These are phyloP conservation scores for Aegilops bicornis DNA, from an alignment of 176 grass and related monocot genomes.

Conservation along the genomic window DNA sequence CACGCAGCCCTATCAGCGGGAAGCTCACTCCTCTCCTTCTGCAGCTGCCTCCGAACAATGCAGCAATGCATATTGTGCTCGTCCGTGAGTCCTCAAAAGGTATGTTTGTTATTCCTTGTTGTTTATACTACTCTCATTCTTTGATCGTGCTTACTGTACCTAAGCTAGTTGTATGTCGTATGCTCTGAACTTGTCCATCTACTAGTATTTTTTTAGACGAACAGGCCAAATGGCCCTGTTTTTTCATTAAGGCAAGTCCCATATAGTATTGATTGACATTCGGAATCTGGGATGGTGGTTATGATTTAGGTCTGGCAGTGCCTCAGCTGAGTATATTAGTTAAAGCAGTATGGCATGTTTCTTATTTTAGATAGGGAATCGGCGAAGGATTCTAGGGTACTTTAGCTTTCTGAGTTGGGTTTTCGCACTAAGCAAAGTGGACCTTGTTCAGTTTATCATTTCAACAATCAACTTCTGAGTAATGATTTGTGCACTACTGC, in stretches of 20 bases:
- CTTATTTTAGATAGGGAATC: not conserved
- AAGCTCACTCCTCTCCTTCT: slow-evolving; percentile 72
- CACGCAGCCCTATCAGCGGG: slow-evolving; percentile 53
- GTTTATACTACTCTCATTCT: not conserved
- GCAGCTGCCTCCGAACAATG: slow-evolving; percentile 76
- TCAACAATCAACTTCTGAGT: not conserved
- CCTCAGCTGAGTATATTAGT: not conserved
- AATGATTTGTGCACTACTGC: not conserved
- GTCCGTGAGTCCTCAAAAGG: slow-evolving; percentile 72
- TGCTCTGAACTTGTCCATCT: not conserved
- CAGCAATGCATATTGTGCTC: slow-evolving; percentile 63
- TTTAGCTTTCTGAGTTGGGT: not conserved
- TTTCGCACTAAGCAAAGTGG: too few species aligned
- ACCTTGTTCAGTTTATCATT: not conserved
- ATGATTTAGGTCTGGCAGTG: not conserved
- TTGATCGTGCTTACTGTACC: not conserved
- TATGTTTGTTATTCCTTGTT: slow-evolving; percentile 4
- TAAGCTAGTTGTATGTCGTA: not conserved
- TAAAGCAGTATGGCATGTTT: not conserved
- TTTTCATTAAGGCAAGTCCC: not conserved
- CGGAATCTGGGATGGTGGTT: not conserved
- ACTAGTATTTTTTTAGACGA: not conserved
- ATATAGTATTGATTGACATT: not conserved
- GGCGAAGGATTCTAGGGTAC: not conserved
- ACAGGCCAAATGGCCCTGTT: not conserved